Percentiles rank a stretch among this genome's conserved stretches.
phyloP scores from a whole-genome alignment of 2,329 filamentous ascomycete species.

The Ambrosiella cleistominuta region DNA sequence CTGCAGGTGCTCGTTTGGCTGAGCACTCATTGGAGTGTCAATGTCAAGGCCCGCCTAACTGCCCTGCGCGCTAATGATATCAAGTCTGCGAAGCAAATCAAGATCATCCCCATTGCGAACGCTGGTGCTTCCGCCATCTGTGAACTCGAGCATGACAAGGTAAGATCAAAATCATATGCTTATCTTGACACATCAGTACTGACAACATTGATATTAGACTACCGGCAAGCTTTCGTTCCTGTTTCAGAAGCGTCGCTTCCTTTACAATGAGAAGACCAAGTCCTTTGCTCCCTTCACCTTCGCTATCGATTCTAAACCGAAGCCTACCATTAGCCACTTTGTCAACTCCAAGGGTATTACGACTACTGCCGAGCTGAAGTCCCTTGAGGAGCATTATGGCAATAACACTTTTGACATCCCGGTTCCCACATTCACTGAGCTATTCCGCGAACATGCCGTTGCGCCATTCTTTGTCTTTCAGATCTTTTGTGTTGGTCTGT shows the following conservation, averaged over 20 bases:
- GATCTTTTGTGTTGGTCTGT: conserved; percentile 92
- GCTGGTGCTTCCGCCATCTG: conserved; percentile 82
- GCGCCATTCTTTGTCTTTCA: conserved; percentile 99
- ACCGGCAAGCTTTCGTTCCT: conserved; percentile 73
- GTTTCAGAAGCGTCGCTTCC: conserved; percentile 94
- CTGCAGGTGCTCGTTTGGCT: conserved; percentile 81
- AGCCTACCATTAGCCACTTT: conserved; percentile 60
- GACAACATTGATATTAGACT: conserved; percentile 24
- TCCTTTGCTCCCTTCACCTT: conserved; percentile 73
- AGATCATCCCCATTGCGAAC: conserved; percentile 78
- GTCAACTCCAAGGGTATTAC: conserved; percentile 63
- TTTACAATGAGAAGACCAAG: conserved; percentile 55
- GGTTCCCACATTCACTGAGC: conserved; percentile 82
- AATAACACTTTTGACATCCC: conserved; percentile 95
- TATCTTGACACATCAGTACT: background rate
- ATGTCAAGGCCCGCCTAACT: conserved; percentile 67
- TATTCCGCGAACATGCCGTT: conserved; percentile 96
- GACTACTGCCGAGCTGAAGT: conserved; percentile 56
- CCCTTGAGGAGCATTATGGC: conserved; percentile 82
- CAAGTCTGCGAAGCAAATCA: conserved; percentile 67
- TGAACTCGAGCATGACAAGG: conserved; percentile 57
- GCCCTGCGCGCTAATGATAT: conserved; percentile 52
- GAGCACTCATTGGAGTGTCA: conserved; percentile 94
- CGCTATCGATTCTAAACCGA: conserved; percentile 68
- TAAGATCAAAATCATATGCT: conserved; percentile 17